Percentiles rank a stretch among this genome's conserved stretches.
phyloP scores from a whole-genome alignment of 257 asterid species.

The Solanum tarapatanum region DNA sequence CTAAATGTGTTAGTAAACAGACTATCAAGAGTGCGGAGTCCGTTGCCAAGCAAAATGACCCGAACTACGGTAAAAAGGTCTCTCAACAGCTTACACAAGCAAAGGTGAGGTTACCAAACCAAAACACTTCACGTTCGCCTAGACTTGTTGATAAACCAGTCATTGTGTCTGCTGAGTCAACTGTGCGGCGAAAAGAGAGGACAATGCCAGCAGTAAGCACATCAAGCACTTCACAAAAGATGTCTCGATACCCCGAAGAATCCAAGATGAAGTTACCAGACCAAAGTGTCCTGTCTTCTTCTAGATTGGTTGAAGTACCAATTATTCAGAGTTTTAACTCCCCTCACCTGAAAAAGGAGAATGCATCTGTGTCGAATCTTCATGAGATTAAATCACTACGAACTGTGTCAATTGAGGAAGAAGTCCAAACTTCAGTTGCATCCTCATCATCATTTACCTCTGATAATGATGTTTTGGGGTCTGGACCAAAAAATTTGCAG shows the following conservation, averaged over 20 bases:
- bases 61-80: neutral
- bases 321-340: neutral
- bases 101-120: neutral
- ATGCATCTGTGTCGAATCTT: constrained; percentile 8
- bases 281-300: constrained; percentile 3
- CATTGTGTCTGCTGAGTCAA: constrained; percentile 3
- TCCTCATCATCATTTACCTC: constrained; percentile 6
- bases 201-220: constrained; percentile 6
- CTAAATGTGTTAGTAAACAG: neutral
- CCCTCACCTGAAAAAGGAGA: constrained; percentile 7
- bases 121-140: constrained; percentile 16
- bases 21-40: neutral
- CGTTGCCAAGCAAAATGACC: neutral
- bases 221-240: constrained; percentile 9
- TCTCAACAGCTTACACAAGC: neutral
- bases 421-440: constrained; percentile 12
- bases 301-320: neutral
- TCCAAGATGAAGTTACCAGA: constrained; percentile 3
- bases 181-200: constrained; percentile 10
- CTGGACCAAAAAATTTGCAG: constrained; percentile 17
- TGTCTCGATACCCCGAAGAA: constrained; percentile 4
- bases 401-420: constrained; percentile 12
- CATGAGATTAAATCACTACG: constrained; percentile 12
- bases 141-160: constrained; percentile 11
- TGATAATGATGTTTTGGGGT: constrained; percentile 12